These are phyloP conservation scores for Fraxinus platypoda DNA, from an alignment of 305 asterid species.

Conservation along the genomic window DNA sequence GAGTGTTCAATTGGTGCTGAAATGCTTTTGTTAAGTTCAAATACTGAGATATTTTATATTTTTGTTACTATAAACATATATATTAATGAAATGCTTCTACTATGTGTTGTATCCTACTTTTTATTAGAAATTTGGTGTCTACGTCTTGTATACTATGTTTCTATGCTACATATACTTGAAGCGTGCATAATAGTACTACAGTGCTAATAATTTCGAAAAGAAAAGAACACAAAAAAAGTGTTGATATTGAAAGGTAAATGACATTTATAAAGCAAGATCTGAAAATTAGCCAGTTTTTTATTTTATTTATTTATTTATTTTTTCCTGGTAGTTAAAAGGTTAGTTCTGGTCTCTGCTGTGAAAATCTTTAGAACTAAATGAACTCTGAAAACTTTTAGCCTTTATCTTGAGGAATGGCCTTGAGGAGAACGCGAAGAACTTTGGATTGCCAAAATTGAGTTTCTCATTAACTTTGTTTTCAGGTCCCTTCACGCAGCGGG, in stretches of 20 bases:
- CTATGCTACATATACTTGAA: neutral
- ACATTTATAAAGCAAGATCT: neutral
- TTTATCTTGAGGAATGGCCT: neutral
- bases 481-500: constrained; percentile 93
- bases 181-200: neutral
- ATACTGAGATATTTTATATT: neutral
- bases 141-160: neutral
- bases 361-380: neutral
- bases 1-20: neutral
- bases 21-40: neutral
- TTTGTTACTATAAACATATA: neutral
- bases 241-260: neutral
- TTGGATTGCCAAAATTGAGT: neutral
- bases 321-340: neutral
- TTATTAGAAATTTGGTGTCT: neutral
- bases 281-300: neutral
- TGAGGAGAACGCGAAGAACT: neutral
- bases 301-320: no score
- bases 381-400: neutral
- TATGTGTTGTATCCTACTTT: neutral
- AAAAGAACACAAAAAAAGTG: neutral
- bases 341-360: neutral
- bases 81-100: neutral
- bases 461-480: constrained; percentile 9
- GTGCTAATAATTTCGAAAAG: neutral